Evolutionary conservation across 495 filamentous ascomycete genomes (phyloP).

Genomic region (Talaromyces trachyspermus): DNA sequence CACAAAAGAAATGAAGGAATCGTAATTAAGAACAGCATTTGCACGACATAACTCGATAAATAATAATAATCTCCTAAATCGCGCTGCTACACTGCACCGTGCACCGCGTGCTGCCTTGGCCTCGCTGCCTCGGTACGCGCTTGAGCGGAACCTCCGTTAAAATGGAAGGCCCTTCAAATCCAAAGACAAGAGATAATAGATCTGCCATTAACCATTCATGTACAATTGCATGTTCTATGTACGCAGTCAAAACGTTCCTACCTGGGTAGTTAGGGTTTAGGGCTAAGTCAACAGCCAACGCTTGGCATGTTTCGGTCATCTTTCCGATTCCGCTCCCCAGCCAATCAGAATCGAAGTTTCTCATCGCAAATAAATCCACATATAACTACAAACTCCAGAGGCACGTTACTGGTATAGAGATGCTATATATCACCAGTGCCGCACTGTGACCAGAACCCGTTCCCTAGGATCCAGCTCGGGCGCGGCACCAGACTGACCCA

Average conservation of each 20-base stretch:
- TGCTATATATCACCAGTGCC: constrained; percentile 38
- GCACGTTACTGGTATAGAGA: too few relatives aligned
- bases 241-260: too few relatives aligned
- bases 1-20: too few relatives aligned
- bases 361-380: neutral
- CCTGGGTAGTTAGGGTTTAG: neutral
- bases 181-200: neutral
- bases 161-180: too few relatives aligned
- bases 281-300: neutral
- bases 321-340: neutral
- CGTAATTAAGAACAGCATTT: too few relatives aligned
- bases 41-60: too few relatives aligned
- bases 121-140: too few relatives aligned
- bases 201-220: too few relatives aligned
- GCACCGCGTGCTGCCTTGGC: neutral
- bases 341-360: neutral
- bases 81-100: constrained; percentile 2
- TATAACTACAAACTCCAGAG: neutral
- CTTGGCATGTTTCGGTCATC: neutral
- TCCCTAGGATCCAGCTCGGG: constrained; percentile 29
- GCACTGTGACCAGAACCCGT: constrained; percentile 35
- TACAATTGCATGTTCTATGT: too few relatives aligned
- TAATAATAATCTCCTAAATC: too few relatives aligned
- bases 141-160: too few relatives aligned
- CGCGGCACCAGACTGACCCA: constrained; percentile 24